phyloP scores from a whole-genome alignment of 345 rosid genomes.

The Reutealis trisperma region DNA sequence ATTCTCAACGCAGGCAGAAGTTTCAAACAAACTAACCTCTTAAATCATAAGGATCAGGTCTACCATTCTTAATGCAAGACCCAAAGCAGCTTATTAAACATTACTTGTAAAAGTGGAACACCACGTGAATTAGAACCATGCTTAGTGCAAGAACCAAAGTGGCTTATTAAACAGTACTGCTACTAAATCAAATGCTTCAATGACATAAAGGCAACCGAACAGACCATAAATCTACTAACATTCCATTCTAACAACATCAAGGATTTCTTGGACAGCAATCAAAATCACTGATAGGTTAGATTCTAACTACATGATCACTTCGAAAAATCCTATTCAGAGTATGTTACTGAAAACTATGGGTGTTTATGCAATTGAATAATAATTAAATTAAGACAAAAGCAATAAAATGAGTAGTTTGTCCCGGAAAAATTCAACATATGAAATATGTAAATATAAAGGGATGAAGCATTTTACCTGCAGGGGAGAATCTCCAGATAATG shows the following conservation, averaged over 20 bases:
- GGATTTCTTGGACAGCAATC: not conserved
- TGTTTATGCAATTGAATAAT: not conserved
- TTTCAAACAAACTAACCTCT: not conserved
- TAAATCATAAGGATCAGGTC: no score
- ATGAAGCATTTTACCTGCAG: slow-evolving; percentile 27
- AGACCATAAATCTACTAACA: not conserved
- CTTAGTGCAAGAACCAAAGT: not conserved
- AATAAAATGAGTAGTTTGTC: not conserved
- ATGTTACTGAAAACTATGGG: not conserved
- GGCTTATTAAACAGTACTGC: not conserved
- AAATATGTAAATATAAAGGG: not conserved
- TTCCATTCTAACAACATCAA: not conserved
- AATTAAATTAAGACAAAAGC: not conserved
- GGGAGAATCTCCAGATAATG: slow-evolving; percentile 38
- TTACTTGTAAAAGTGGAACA: not conserved
- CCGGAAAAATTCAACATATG: not conserved
- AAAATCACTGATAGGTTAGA: not conserved
- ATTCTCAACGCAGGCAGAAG: not conserved
- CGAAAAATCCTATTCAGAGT: not conserved
- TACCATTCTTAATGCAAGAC: not conserved
- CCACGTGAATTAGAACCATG: not conserved
- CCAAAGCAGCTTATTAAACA: not conserved
- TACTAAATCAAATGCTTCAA: not conserved
- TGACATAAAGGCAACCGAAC: not conserved
- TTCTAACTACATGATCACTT: not conserved